Evolutionary conservation across 1,284 basidiomycete genomes (phyloP).

Genomic region (Phellinidium pouzarii): DNA sequence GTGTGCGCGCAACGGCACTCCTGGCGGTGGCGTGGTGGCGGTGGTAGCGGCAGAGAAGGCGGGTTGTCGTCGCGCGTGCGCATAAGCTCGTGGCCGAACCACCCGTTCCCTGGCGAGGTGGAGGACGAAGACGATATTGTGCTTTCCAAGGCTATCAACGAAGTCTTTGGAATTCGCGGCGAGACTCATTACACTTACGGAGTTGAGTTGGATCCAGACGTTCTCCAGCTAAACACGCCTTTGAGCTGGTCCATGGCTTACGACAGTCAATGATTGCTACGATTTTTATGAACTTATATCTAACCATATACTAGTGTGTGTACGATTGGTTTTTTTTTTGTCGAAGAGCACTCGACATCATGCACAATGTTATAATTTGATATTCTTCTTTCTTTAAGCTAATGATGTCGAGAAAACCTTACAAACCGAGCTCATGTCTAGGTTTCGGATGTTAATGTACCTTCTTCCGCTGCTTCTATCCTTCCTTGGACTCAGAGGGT

Average conservation of each 20-base stretch:
- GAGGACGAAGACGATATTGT: constrained; percentile 16
- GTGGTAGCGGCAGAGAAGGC: no score
- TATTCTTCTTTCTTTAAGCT: no score
- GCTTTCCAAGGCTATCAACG: constrained; percentile 11
- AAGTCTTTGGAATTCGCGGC: constrained; percentile 14
- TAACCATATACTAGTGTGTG: not conserved
- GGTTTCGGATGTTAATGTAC: no score
- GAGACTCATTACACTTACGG: constrained; percentile 2
- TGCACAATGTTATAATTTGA: no score
- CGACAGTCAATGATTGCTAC: not conserved
- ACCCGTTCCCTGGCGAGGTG: constrained; percentile 4
- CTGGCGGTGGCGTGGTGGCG: no score
- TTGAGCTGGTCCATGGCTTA: not conserved
- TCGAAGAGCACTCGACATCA: no score
- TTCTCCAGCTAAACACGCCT: not conserved
- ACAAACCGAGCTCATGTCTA: no score
- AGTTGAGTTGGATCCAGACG: constrained; percentile 1
- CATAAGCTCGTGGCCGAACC: not conserved
- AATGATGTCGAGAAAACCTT: no score
- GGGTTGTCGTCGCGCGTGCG: constrained; percentile 8
- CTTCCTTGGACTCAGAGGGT: no score
- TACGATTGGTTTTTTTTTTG: not conserved
- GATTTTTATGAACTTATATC: not conserved
- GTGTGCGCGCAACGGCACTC: no score
- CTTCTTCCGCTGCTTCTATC: no score